A percentile compares a stretch with the other conserved stretches of the same genome.
These are phyloP conservation scores for Lactarius vividus DNA, from an alignment of 768 basidiomycete genomes.

Conservation along the genomic window DNA sequence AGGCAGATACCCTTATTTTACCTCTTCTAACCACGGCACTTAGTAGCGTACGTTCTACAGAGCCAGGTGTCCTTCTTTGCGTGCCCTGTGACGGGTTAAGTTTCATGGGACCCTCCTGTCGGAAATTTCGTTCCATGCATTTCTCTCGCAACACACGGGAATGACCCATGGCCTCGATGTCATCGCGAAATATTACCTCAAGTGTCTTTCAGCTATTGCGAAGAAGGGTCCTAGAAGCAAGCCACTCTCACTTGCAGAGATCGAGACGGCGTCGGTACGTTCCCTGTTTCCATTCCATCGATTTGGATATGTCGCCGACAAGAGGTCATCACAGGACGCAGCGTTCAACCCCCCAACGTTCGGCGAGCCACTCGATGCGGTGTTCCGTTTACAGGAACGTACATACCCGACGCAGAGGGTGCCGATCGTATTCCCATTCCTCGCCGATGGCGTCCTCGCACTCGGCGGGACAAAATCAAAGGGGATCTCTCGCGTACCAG, in stretches of 20 bases:
- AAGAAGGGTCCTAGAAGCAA: conserved; percentile 83
- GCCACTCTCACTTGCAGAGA: conserved; percentile 76
- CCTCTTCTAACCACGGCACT: conserved; percentile 12
- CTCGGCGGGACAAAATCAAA: conserved; percentile 81
- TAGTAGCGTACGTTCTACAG: conserved; percentile 43
- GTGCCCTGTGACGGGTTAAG: conserved; percentile 88
- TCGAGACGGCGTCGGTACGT: conserved; percentile 84
- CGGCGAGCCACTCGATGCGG: conserved; percentile 83
- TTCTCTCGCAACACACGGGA: conserved; percentile 66
- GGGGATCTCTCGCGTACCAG: conserved; percentile 92
- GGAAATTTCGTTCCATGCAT: conserved; percentile 74
- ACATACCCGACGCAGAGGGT: conserved; percentile 83
- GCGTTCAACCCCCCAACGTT: conserved; percentile 96
- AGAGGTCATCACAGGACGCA: conserved; percentile 56
- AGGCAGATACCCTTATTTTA: conserved; percentile 32
- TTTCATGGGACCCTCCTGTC: conserved; percentile 90
- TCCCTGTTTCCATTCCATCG: not conserved
- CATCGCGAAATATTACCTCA: conserved; percentile 89
- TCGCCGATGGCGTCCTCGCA: conserved; percentile 87
- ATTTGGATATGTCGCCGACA: conserved; percentile 9
- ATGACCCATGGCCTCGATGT: conserved; percentile 80
- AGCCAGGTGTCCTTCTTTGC: conserved; percentile 74
- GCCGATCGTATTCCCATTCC: conserved; percentile 91
- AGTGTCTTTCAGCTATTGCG: conserved; percentile 67
- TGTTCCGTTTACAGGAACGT: conserved; percentile 79